Base-by-base conservation (phyloP, 2,329 filamentous ascomycete species). In the Pseudonectria buxi region DNA sequence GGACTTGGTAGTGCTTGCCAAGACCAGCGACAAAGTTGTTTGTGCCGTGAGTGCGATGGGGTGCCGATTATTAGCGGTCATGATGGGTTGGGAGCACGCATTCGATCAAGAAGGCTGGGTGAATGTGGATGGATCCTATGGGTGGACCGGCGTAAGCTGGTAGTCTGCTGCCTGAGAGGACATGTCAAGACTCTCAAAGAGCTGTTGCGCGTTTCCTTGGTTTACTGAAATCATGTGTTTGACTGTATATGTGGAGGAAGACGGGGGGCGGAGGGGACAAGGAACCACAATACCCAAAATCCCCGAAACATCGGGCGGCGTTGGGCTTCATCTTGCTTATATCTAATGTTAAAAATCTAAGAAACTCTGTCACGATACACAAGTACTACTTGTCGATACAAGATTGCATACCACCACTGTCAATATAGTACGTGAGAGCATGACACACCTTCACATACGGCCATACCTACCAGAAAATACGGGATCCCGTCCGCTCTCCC, bases 41-140 rank as follows among this genome's bases (percentile, higher is more conserved):
- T 94, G 87, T 53, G 83, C 80, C 3, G 81, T 89, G 15, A 86
- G 81, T 48, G 76, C 80, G 24, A 76, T 71, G 61, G 77, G 76
- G 1, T 94, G 87, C 57, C 73, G 85, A 14, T 52, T 94, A 35
- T 57, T 94, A 43, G 87, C 76, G 3, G 85, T 94, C 27, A 88
- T 94, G 81, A 78, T 92, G 78, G 87, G 87, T 1, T 89, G 85
- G 84, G 81, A 89, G 26, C 70, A 68, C 22, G 77, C 73, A 5
- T 70, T 87, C 41, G 65, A 66, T 24, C 58, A 69, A 13, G 71
- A 68, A 2, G 67, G 69, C 29, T 94, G 86, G 84, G 69, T 77
- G 39, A 94, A 94, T 60, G 74, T 94, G n/a, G 85, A 90, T 56
- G 82, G 81, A 2, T 71, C 71, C 10, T 78, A 73, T 47, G 67